Evolutionary conservation across 139 green algal species (phyloP), one percentile per base, ranked within the genome.

Genomic region (Mesotaenium endlicherianum): DNA sequence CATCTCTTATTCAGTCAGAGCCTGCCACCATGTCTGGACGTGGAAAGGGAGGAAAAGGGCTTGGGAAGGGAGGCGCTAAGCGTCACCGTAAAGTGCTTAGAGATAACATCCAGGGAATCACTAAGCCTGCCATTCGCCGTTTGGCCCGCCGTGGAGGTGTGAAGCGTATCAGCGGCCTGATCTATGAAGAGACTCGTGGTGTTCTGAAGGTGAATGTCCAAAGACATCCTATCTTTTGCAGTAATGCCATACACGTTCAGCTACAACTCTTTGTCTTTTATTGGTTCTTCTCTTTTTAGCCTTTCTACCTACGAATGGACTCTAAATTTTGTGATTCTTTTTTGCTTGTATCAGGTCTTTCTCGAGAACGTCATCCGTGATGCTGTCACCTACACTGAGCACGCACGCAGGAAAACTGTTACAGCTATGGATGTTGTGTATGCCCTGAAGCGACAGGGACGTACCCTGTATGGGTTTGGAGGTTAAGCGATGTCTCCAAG

Each of bases 351-450:
- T n/a, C n/a, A n/a, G n/a, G n/a, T n/a, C 68, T 90, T 90, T 67
- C 69, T 91, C 6, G 84, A 89, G 57, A 91, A 93, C 81, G 86
- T 93, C 42, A 88, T 92, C 71, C 82, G 94, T 82, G 95, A 98
- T 84, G 93, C 94, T 31, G 95, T 98, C 38, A 98, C 95, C 87
- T 98, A 98, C 93, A 97, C 95, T 59, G 95, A 98, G 93, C 77
- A 80, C n/a, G 77, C 59, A 6, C 16, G 77, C 40, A 20, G 77
- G 14, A 83, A 81, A 8, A 81, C 59, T 26, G 77, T 83, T 3
- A 83, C 77, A 39, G 77, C 59, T 4, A 94, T 97, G 89, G 95
- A 97, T 81, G 93, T 97, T 1, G 95, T 97, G 3, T 97, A 97
- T 87, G 93, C 94, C 14, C 93, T 98, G 84, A 98, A 98, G 93